Evolutionary conservation across 1,139 yeast genomes (phyloP), one percentile per base, ranked within the genome.

Genomic region (Diutina sp.): DNA sequence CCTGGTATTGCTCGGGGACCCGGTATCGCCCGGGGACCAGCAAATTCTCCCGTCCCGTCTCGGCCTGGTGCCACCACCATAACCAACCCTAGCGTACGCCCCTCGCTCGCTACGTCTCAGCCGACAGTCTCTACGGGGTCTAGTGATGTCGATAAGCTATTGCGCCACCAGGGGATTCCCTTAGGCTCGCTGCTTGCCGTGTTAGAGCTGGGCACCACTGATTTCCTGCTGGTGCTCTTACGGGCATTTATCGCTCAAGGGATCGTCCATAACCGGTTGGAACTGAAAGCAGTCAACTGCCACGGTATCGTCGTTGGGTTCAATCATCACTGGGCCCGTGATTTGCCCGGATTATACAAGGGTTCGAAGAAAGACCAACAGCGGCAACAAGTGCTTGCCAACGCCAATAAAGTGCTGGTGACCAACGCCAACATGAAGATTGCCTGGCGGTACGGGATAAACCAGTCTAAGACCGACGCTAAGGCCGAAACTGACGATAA

Each of bases 201-300:
- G 2, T 93, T 90, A 66, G 99, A 93, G 66, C 79, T 83, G 14
- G 95, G 96, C 0, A 85, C 95, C 16, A 91, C 99, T 0, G 98
- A 93, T 65, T 93, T 90, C 66, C 78, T 87, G 3, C 79, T 90
- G n/a, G 84, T 88, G 12, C 63, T 93, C 47, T 67, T 85, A 46
- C 81, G 93, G 60, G 75, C 83, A 3, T 88, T 84, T 73, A 84
- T 89, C 1, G 79, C 96, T 0, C 95, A 89, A 66, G 96, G 97
- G 12, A 72, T 90, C 3, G 65, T 83, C 2, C 96, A 91, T 57
- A 79, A 80, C 62, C 72, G 96, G 59, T 59, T 79, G 7, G 68
- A 65, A 53, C 16, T 28, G 9, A 68, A 65, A 6, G 61, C 60
- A 55, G 67, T 68, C 14, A 73, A 77, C 58, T 79, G 87, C 2